Percentiles rank a stretch among this genome's conserved stretches.
phyloP scores from a whole-genome alignment of 2,329 filamentous ascomycete genomes.

The Aspergillus fijiensis region DNA sequence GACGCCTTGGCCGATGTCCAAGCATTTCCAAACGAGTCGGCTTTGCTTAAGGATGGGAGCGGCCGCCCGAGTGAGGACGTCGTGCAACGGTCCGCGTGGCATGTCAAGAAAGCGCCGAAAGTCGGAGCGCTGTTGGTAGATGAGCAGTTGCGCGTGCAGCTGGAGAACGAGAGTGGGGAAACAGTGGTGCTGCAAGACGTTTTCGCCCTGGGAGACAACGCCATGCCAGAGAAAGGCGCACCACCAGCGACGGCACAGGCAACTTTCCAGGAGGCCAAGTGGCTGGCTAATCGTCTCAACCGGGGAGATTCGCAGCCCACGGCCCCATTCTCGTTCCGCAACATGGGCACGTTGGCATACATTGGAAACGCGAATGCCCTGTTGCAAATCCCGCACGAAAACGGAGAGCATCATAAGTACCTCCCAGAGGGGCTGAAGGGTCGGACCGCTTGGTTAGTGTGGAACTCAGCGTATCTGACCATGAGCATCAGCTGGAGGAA shows the following conservation, averaged over 20 bases:
- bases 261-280: slow-evolving; percentile 58
- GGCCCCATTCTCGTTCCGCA: slow-evolving; percentile 54
- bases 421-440: slow-evolving; percentile 41
- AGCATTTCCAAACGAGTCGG: slow-evolving; percentile 34
- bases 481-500: slow-evolving; percentile 52
- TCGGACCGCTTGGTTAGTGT: slow-evolving; percentile 43
- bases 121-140: slow-evolving; percentile 56
- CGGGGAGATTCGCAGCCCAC: slow-evolving; percentile 40
- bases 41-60: slow-evolving; percentile 24
- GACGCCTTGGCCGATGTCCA: slow-evolving; percentile 31
- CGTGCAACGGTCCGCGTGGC: slow-evolving; percentile 41
- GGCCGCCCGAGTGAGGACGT: slow-evolving; percentile 3
- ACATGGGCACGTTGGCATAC: slow-evolving; percentile 61
- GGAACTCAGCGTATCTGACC: slow-evolving; percentile 47
- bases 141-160: slow-evolving; percentile 55
- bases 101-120: slow-evolving; percentile 50
- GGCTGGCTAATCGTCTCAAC: slow-evolving; percentile 58
- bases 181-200: slow-evolving; percentile 53
- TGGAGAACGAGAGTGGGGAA: slow-evolving; percentile 40
- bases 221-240: slow-evolving; percentile 51
- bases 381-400: slow-evolving; percentile 50
- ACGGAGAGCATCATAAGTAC: slow-evolving; percentile 22
- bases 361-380: slow-evolving; percentile 58
- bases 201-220: slow-evolving; percentile 58
- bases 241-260: slow-evolving; percentile 61